phyloP scores from a whole-genome alignment of 177 flowering plant species.

The Vitis hybrid region DNA sequence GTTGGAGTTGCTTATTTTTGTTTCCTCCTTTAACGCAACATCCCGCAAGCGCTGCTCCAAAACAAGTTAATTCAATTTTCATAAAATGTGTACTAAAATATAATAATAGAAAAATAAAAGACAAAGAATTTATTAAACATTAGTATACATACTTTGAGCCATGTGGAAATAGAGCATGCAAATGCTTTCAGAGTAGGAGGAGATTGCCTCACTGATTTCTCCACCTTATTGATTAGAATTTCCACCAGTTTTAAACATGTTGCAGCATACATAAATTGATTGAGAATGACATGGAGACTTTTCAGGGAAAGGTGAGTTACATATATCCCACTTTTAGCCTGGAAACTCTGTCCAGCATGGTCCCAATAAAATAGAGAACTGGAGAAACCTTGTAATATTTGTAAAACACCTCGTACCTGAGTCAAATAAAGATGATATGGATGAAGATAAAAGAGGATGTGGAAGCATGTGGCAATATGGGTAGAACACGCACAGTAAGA shows the following conservation, averaged over 20 bases:
- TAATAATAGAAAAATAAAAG: slow-evolving; percentile 1
- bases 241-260: slow-evolving; percentile 76
- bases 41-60: slow-evolving; percentile 59
- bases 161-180: slow-evolving; percentile 54
- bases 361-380: slow-evolving; percentile 80
- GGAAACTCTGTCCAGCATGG: slow-evolving; percentile 30
- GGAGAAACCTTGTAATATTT: slow-evolving; percentile 78
- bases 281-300: slow-evolving; percentile 60
- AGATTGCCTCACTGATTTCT: slow-evolving; percentile 31
- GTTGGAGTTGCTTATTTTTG: slow-evolving; percentile 38
- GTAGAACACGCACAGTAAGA: not conserved
- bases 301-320: slow-evolving; percentile 68
- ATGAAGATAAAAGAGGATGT: not conserved
- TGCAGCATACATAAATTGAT: slow-evolving; percentile 67
- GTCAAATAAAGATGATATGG: slow-evolving; percentile 1
- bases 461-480: not conserved
- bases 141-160: slow-evolving; percentile 61
- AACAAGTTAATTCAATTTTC: slow-evolving; percentile 12
- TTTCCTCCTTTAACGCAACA: slow-evolving; percentile 76
- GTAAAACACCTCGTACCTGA: slow-evolving; percentile 76
- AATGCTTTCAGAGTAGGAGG: slow-evolving; percentile 87
- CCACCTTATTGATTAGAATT: slow-evolving; percentile 37
- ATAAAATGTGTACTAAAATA: not conserved
- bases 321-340: slow-evolving; percentile 50
- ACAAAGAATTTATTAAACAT: not conserved